Evolutionary conservation across 2,329 filamentous ascomycete genomes (phyloP).

Genomic region (Pseudopithomyces maydicus): DNA sequence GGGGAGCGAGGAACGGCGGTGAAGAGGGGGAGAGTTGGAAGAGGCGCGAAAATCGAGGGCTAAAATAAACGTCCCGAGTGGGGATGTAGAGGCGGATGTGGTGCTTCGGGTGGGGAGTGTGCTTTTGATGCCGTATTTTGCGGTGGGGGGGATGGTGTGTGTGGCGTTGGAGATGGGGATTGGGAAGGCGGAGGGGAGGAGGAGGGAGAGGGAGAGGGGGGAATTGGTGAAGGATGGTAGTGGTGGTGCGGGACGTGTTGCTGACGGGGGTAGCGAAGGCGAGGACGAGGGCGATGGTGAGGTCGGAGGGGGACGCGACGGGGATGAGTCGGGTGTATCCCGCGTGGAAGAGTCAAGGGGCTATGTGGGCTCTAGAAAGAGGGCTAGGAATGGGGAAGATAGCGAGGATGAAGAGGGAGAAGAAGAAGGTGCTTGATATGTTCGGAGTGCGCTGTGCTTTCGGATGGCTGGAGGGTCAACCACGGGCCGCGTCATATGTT

Average conservation of each 20-base stretch:
- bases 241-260: background rate
- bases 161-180: conserved; percentile 26
- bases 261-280: background rate
- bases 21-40: too few species aligned
- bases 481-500: too few species aligned
- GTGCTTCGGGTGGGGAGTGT: conserved; percentile 21
- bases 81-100: conserved; percentile 12
- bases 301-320: too few species aligned
- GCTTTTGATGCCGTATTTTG: conserved; percentile 27
- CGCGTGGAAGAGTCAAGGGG: too few species aligned
- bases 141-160: conserved; percentile 16
- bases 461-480: too few species aligned
- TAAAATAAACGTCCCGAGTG: conserved; percentile 10
- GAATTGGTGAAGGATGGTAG: background rate
- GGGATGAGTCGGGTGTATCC: too few species aligned
- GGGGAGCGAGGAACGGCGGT: too few species aligned
- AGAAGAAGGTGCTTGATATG: too few species aligned
- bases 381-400: too few species aligned
- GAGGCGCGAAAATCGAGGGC: conserved; percentile 8
- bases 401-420: too few species aligned
- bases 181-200: conserved; percentile 16
- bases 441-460: too few species aligned
- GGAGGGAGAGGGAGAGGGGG: background rate
- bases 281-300: background rate
- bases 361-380: too few species aligned